Evolutionary conservation across 176 grass and related monocot species (phyloP).

Genomic region (Musa beccarii): DNA sequence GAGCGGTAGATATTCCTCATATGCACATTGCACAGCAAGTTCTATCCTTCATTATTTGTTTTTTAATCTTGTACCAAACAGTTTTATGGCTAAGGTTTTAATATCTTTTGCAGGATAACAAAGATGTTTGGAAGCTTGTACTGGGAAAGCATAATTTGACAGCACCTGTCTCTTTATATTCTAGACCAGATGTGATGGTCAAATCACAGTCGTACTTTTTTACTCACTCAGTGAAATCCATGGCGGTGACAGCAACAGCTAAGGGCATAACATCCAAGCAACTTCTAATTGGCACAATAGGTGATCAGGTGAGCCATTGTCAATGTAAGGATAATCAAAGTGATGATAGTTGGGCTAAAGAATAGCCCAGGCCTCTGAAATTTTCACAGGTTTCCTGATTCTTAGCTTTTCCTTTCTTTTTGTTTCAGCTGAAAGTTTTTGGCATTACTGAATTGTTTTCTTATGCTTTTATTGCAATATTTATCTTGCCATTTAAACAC

Average conservation of each 20-base stretch:
- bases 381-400: background rate
- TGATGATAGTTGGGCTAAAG: background rate
- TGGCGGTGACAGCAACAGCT: conserved; percentile 79
- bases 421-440: no score
- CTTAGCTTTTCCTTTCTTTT: no score
- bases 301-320: conserved; percentile 62
- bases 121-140: conserved; percentile 84
- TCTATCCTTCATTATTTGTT: conserved; percentile 1
- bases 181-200: conserved; percentile 58
- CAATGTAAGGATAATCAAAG: background rate
- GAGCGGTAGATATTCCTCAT: conserved; percentile 48
- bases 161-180: conserved; percentile 65
- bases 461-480: no score
- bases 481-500: no score
- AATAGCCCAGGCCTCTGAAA: background rate
- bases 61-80: background rate
- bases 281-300: conserved; percentile 78
- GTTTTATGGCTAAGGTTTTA: background rate
- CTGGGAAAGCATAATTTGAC: conserved; percentile 96
- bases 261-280: conserved; percentile 96
- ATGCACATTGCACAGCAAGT: background rate
- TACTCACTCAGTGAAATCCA: conserved; percentile 83
- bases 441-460: no score
- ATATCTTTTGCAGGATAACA: conserved; percentile 55
- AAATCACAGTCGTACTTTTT: conserved; percentile 99